Evolutionary conservation across 2,329 filamentous ascomycete genomes (phyloP).

Genomic region (Neofusicoccum laricinum): DNA sequence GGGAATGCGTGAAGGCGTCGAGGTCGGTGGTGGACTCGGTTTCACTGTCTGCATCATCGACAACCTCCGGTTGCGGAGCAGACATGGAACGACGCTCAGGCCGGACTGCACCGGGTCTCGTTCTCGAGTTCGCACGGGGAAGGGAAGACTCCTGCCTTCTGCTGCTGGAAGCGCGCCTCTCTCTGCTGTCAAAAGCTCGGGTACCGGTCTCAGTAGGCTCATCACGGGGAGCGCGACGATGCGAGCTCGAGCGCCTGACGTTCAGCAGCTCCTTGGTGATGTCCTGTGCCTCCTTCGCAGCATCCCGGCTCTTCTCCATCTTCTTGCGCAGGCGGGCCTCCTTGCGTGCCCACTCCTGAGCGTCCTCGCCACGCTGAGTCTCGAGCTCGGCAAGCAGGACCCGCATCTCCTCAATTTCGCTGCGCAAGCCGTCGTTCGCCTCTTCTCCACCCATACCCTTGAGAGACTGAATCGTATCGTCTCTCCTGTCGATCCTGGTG

Average conservation of each 20-base stretch:
- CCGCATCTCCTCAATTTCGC: slow-evolving; percentile 41
- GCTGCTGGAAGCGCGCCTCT: neutral
- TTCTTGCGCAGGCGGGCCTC: slow-evolving; percentile 33
- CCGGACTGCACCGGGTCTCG: neutral
- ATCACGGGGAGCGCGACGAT: slow-evolving; percentile 14
- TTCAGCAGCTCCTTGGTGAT: slow-evolving; percentile 31
- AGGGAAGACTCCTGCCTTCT: neutral
- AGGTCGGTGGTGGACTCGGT: slow-evolving; percentile 40
- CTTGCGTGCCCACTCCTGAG: slow-evolving; percentile 31
- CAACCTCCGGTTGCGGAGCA: slow-evolving; percentile 4
- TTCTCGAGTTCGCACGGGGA: slow-evolving; percentile 15
- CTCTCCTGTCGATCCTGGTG: slow-evolving; percentile 32
- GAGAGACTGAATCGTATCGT: slow-evolving; percentile 39
- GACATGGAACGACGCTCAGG: slow-evolving; percentile 15
- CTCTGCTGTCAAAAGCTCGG: neutral
- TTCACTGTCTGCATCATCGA: slow-evolving; percentile 29
- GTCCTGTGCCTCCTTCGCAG: slow-evolving; percentile 26
- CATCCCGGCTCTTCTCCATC: slow-evolving; percentile 29
- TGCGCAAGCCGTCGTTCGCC: slow-evolving; percentile 37
- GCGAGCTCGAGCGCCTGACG: slow-evolving; percentile 27
- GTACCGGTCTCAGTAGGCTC: neutral
- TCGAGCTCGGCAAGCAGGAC: slow-evolving; percentile 35
- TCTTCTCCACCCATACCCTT: slow-evolving; percentile 35
- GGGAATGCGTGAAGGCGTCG: slow-evolving; percentile 7
- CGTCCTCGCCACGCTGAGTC: slow-evolving; percentile 33